Percentiles rank a stretch among this genome's conserved stretches.
phyloP scores from a whole-genome alignment of 805 yeast genomes.

The Candida easanensis region DNA sequence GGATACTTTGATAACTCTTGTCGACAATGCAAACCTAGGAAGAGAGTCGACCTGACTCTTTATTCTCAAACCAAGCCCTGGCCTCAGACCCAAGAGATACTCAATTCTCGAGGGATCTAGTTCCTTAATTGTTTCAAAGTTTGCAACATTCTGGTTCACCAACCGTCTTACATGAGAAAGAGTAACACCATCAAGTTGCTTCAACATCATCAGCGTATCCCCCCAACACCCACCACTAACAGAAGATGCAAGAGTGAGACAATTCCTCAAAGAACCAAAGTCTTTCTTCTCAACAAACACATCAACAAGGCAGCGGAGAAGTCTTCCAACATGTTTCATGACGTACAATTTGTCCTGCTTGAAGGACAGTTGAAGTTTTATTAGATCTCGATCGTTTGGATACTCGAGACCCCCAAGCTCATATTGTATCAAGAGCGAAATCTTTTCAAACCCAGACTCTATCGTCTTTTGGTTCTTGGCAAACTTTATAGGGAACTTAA shows the following conservation, averaged over 20 bases:
- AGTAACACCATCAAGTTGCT: constrained; percentile 49
- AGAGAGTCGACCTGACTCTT: constrained; percentile 31
- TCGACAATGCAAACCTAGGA: constrained; percentile 34
- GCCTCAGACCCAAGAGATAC: constrained; percentile 36
- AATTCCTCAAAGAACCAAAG: constrained; percentile 37
- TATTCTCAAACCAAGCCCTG: constrained; percentile 40
- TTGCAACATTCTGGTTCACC: constrained; percentile 32
- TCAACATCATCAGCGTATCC: constrained; percentile 39
- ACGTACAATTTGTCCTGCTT: constrained; percentile 42
- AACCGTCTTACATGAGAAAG: constrained; percentile 38
- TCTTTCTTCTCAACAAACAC: constrained; percentile 40
- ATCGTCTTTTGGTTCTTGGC: constrained; percentile 28
- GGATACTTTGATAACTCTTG: constrained; percentile 16
- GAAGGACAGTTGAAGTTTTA: constrained; percentile 37
- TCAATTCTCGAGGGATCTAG: constrained; percentile 38
- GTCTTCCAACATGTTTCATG: constrained; percentile 40
- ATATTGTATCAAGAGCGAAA: constrained; percentile 42
- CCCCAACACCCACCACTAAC: constrained; percentile 51
- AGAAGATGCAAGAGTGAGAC: constrained; percentile 39
- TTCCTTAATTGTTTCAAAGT: constrained; percentile 30
- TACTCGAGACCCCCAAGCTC: constrained; percentile 49
- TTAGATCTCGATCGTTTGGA: constrained; percentile 42
- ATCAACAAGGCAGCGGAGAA: constrained; percentile 44
- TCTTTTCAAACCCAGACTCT: constrained; percentile 33
- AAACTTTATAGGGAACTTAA: constrained; percentile 36